Evolutionary conservation across 306 rosid genomes (phyloP).

Genomic region (Ochetophila trinervis): DNA sequence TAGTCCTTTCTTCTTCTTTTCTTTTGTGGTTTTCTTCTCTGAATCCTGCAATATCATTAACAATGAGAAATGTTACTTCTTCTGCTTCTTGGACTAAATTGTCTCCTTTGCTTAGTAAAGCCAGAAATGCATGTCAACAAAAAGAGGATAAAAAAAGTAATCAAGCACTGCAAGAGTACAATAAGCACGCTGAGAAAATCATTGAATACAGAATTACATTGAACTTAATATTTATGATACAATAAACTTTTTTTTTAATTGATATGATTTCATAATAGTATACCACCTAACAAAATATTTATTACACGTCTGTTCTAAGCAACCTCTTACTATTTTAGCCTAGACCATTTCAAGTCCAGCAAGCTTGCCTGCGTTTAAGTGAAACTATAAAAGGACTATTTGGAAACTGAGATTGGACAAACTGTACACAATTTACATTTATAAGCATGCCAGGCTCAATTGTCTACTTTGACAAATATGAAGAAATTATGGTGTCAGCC

Average conservation of each 20-base stretch:
- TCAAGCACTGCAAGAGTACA: background rate
- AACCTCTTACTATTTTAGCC: background rate
- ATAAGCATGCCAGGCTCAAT: background rate
- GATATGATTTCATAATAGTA: no score
- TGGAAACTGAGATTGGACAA: no score
- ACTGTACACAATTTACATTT: background rate
- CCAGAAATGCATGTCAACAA: constrained; percentile 12
- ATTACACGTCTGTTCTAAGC: no score
- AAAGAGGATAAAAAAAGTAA: background rate
- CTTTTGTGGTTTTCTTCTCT: constrained; percentile 67
- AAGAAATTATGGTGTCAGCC: background rate
- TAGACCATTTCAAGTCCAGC: background rate
- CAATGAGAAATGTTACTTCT: constrained; percentile 18
- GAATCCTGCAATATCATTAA: constrained; percentile 48
- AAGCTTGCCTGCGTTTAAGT: background rate
- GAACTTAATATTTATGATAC: no score
- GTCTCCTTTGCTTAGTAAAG: background rate
- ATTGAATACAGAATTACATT: no score
- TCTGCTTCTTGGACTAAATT: constrained; percentile 11
- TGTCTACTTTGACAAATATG: background rate
- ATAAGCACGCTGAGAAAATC: no score
- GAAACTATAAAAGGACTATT: background rate
- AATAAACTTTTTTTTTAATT: no score
- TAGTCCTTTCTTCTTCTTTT: constrained; percentile 70
- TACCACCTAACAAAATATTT: no score